Percentiles rank a stretch among this genome's conserved stretches.
phyloP scores from a whole-genome alignment of 768 basidiomycete genomes.

The Lactarius tabidus region DNA sequence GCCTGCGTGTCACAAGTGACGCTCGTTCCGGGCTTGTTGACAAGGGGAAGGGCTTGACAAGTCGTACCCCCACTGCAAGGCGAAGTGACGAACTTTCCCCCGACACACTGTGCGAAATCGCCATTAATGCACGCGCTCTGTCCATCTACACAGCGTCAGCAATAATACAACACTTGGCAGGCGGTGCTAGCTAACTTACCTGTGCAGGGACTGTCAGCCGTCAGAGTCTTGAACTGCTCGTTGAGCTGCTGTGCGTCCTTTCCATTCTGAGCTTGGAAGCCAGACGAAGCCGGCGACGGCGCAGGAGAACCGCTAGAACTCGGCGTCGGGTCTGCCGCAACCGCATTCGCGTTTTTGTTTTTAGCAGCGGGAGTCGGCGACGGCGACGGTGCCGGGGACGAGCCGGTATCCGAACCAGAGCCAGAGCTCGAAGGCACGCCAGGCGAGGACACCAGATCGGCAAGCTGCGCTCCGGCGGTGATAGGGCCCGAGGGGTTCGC shows the following conservation, averaged over 20 bases:
- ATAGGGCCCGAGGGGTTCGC: conserved; percentile 47
- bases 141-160: conserved; percentile 26
- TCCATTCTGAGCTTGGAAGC: conserved; percentile 33
- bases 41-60: conserved; percentile 43
- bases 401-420: background rate
- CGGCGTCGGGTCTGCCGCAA: too few relatives aligned
- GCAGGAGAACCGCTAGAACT: background rate
- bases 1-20: conserved; percentile 35
- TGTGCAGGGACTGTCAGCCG: conserved; percentile 31
- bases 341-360: too few relatives aligned
- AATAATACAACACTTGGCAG: too few relatives aligned
- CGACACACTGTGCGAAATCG: conserved; percentile 40
- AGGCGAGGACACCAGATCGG: conserved; percentile 35
- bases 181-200: conserved; percentile 26
- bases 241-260: conserved; percentile 38
- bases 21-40: conserved; percentile 38
- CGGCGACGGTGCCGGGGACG: conserved; percentile 15
- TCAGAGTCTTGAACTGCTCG: conserved; percentile 33
- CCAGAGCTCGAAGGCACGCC: conserved; percentile 28
- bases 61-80: conserved; percentile 31
- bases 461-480: conserved; percentile 45
- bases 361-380: background rate
- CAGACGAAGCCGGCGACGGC: background rate
- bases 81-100: conserved; percentile 34
- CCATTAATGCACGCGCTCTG: conserved; percentile 37